A percentile compares a stretch with the other conserved stretches of the same genome.
These are phyloP conservation scores for Jacaranda mimosifolia DNA, from an alignment of 257 asterid species.

Conservation along the genomic window DNA sequence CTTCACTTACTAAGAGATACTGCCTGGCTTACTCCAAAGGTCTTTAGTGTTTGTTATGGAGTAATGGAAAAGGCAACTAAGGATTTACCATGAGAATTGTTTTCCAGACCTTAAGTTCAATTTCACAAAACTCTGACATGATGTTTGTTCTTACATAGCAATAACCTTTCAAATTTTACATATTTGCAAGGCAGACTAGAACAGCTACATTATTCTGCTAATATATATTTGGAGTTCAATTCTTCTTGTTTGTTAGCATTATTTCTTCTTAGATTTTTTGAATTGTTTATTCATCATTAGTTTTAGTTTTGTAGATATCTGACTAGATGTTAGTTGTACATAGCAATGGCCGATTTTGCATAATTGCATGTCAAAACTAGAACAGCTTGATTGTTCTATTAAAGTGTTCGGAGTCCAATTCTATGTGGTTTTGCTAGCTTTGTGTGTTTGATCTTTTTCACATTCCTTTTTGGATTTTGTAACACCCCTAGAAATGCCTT, in stretches of 20 bases:
- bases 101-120: too few species aligned
- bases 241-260: too few species aligned
- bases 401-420: slow-evolving; percentile 15
- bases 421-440: slow-evolving; percentile 26
- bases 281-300: neutral
- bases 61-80: too few species aligned
- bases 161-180: too few species aligned
- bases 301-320: neutral
- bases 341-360: slow-evolving; percentile 1
- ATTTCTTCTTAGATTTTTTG: neutral
- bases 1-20: slow-evolving; percentile 14
- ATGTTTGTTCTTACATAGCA: too few species aligned
- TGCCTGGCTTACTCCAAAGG: slow-evolving; percentile 5
- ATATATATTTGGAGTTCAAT: too few species aligned
- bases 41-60: too few species aligned
- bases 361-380: neutral
- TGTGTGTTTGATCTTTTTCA: slow-evolving; percentile 16
- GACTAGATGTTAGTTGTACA: slow-evolving; percentile 12
- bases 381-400: neutral
- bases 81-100: too few species aligned
- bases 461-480: neutral
- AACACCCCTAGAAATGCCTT: too few species aligned
- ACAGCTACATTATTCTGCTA: too few species aligned
- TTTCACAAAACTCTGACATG: too few species aligned
- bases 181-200: too few species aligned